Base-by-base conservation (phyloP, 2,329 filamentous ascomycete species). In the Phaeosphaeriaceae sp. region DNA sequence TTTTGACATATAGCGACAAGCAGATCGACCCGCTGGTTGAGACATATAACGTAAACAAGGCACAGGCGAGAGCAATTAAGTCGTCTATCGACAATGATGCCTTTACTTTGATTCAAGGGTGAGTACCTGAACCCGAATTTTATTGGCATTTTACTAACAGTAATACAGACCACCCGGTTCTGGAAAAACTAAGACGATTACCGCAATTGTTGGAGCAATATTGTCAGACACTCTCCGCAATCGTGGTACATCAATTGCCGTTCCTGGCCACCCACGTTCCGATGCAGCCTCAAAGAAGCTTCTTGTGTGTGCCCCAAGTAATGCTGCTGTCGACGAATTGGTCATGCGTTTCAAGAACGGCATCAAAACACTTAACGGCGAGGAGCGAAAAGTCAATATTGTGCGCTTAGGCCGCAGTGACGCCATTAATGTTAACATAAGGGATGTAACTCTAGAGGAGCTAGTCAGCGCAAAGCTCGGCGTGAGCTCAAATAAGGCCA, bases 101-200 rank as follows among this genome's bases (percentile, higher is more conserved):
- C 0, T 99, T 99, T 68, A 97, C 94, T 3, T 79, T 99, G 52
- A 92, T 99, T 61, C 94, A 99, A 76, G 94, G 89, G 84, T 87
- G 79, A 41, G 57, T 66, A 41, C 15, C 13, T 20, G 28, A 13
- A 23, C 11, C 34, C 28, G 18, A 46, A 33, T 20, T 6, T 34
- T 12, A 12, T 12, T 5, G 36, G 11, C 45, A 41, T 35, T 37
- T 51, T 48, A 52, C 70, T 71, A 57, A 61, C 39, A 5, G 46
- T 33, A 47, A 13, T 21, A 36, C 42, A 87, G 90, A 46, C 94
- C 94, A 42, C 94, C 94, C 1, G 94, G 94, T 72, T 97, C 94
- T 3, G 94, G 93, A 67, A 99, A 99, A 77, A 99, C 94, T 0
- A 99, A 99, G 73, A 99, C 94, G 0, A 99, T 99, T 52, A 85